Base-by-base conservation (phyloP, 257 asterid species). In the Fraxinus pennsylvanica region DNA sequence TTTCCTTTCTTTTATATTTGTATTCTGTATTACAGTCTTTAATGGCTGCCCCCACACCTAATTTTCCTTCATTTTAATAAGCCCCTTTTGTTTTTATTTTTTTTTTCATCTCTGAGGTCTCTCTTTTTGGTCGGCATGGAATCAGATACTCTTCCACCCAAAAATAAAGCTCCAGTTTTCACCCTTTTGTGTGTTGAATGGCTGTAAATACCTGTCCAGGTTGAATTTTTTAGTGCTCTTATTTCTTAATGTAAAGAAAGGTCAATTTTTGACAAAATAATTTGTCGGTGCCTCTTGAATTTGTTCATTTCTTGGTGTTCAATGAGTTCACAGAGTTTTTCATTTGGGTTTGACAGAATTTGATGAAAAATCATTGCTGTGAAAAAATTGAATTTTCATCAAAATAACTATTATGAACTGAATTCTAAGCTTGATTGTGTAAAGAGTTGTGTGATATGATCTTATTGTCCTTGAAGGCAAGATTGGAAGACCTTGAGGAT, bases 1-100 rank as follows among this genome's bases (percentile, higher is more conserved):
- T 79, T 66, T 82, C 71, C 61, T 57, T 74, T 66, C 70, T 75
- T 39, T 52, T 32, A 35, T 77, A 30, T 77, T 68, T 25, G 27
- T 25, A 25, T 25, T 74, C 82, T 61, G 80, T 75, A 74, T 72
- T 39, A 17, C 85, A 65, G 82, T 83, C 91, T 85, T 92, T 84
- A 86, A 89, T 86, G 91, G 95, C 91, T 89, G 96, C 84, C 90
- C 97, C 97, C 96, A 86, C 93, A 63, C 80, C 86, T 76, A 76
- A 82, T 80, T 71, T 85, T 78, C 61, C 63, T 71, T 35, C 75
- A 43, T 74, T 85, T 83, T 72, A 83, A 82, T 77, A 77, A 78
- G 84, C 76, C 78, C 70, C 22, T 57, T 63, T 80, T 73, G 73
- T 14, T 15, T 39, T 38, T 27, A 30, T 30, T 36, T 35, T 0